These are phyloP conservation scores for Ehretia macrophylla DNA, from an alignment of 257 asterid genomes.

Conservation along the genomic window DNA sequence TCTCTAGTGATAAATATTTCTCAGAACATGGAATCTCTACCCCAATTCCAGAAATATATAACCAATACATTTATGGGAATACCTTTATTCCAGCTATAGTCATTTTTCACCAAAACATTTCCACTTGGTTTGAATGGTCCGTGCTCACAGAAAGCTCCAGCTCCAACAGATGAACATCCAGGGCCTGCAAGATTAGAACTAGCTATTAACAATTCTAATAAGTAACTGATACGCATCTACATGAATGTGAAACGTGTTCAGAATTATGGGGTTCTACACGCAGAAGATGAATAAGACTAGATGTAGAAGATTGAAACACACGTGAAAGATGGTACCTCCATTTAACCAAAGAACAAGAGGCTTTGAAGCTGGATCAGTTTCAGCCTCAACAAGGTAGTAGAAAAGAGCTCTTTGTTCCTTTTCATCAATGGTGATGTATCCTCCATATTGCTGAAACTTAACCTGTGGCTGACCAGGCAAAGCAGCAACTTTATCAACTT, in stretches of 20 bases:
- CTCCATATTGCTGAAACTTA: conserved; percentile 56
- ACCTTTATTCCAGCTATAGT: conserved; percentile 77
- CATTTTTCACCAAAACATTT: conserved; percentile 46
- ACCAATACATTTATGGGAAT: neutral
- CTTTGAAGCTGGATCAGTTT: conserved; percentile 45
- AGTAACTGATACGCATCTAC: neutral
- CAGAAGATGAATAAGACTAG: too few relatives aligned
- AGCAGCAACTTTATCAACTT: conserved; percentile 36
- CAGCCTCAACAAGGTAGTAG: conserved; percentile 70
- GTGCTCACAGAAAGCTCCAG: conserved; percentile 77
- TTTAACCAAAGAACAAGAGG: conserved; percentile 79
- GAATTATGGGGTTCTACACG: neutral
- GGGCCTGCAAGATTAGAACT: conserved; percentile 37
- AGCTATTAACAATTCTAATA: neutral
- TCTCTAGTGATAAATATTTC: too few relatives aligned
- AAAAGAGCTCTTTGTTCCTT: conserved; percentile 42
- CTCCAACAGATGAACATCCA: conserved; percentile 81
- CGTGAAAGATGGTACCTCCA: too few relatives aligned
- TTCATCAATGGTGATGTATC: conserved; percentile 49
- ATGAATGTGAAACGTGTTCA: too few relatives aligned
- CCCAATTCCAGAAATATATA: neutral
- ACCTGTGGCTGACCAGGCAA: conserved; percentile 76
- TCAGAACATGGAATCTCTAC: too few relatives aligned
- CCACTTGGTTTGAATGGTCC: conserved; percentile 56
- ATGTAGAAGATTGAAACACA: too few relatives aligned